Percentiles rank a stretch among this genome's conserved stretches.
Evolutionary conservation across 2,329 filamentous ascomycete species (phyloP).

Genomic region (Claviceps spartinae): DNA sequence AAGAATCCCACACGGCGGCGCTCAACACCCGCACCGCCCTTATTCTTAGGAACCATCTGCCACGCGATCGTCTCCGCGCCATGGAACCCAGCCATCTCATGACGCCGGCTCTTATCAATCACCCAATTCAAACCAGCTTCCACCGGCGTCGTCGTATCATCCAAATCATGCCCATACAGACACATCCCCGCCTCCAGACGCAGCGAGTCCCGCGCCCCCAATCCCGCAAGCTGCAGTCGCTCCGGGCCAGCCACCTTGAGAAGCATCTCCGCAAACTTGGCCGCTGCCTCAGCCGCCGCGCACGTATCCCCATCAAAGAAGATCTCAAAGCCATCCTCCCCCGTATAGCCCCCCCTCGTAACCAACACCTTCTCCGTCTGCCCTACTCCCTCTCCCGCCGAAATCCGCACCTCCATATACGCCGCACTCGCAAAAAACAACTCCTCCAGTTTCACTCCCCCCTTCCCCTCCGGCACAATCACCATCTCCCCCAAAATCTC

Average conservation of each 20-base stretch:
- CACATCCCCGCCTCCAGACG: conserved; percentile 97
- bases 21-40: conserved; percentile 55
- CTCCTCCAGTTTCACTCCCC: conserved; percentile 40
- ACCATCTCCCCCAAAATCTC: conserved; percentile 55
- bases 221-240: conserved; percentile 63
- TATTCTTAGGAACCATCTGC: conserved; percentile 60
- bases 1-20: conserved; percentile 69
- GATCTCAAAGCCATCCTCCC: conserved; percentile 96
- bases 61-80: conserved; percentile 64
- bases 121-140: conserved; percentile 58
- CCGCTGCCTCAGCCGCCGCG: conserved; percentile 23
- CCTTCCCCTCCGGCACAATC: conserved; percentile 26
- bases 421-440: conserved; percentile 74
- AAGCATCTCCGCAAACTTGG: conserved; percentile 53
- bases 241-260: conserved; percentile 48
- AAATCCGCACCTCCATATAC: conserved; percentile 50
- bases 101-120: conserved; percentile 62
- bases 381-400: conserved; percentile 34
- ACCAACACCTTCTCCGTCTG: conserved; percentile 41
- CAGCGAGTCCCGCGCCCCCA: conserved; percentile 83
- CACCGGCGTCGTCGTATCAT: conserved; percentile 54
- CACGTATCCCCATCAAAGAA: conserved; percentile 46
- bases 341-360: conserved; percentile 86
- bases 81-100: conserved; percentile 58
- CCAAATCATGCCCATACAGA: conserved; percentile 95